phyloP scores from a whole-genome alignment of 208 protist species.

The Leishmania guyanensis region DNA sequence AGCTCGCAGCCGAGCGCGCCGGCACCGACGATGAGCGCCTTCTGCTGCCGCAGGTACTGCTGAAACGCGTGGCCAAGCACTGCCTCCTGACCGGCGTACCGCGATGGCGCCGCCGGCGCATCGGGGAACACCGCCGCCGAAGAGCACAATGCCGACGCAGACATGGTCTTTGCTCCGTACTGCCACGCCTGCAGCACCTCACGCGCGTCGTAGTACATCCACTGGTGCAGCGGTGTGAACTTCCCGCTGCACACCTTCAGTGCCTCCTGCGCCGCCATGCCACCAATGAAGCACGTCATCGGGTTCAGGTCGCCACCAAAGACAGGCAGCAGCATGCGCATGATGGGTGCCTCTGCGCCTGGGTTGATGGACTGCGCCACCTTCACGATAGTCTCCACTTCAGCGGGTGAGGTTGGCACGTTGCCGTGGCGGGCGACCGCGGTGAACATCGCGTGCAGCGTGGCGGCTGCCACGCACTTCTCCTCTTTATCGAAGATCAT shows the following conservation, averaged over 20 bases:
- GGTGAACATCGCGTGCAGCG: slow-evolving; percentile 82
- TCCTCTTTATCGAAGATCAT: slow-evolving; percentile 85
- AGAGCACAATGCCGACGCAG: neutral
- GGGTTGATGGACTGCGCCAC: slow-evolving; percentile 32
- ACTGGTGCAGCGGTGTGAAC: slow-evolving; percentile 96
- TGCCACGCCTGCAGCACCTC: slow-evolving; percentile 81
- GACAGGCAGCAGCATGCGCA: slow-evolving; percentile 48
- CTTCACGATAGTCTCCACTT: slow-evolving; percentile 40
- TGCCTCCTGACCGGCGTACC: slow-evolving; percentile 96
- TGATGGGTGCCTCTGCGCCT: slow-evolving; percentile 38
- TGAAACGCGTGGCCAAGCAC: slow-evolving; percentile 95
- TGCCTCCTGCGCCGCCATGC: slow-evolving; percentile 96
- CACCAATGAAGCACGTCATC: slow-evolving; percentile 94
- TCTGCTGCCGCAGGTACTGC: slow-evolving; percentile 75
- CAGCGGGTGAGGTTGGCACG: slow-evolving; percentile 29
- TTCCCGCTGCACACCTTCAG: slow-evolving; percentile 96
- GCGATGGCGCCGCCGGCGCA: slow-evolving; percentile 22
- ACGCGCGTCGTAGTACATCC: slow-evolving; percentile 96
- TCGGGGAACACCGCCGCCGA: slow-evolving; percentile 10
- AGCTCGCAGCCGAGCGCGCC: slow-evolving; percentile 99
- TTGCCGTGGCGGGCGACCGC: slow-evolving; percentile 50
- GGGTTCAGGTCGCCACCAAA: slow-evolving; percentile 86
- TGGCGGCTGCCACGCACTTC: slow-evolving; percentile 63
- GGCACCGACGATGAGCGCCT: slow-evolving; percentile 96
- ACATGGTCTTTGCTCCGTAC: slow-evolving; percentile 24